Conservation (phyloP, 345 rosid genomes). For the Odontarrhena argentea region DNA sequence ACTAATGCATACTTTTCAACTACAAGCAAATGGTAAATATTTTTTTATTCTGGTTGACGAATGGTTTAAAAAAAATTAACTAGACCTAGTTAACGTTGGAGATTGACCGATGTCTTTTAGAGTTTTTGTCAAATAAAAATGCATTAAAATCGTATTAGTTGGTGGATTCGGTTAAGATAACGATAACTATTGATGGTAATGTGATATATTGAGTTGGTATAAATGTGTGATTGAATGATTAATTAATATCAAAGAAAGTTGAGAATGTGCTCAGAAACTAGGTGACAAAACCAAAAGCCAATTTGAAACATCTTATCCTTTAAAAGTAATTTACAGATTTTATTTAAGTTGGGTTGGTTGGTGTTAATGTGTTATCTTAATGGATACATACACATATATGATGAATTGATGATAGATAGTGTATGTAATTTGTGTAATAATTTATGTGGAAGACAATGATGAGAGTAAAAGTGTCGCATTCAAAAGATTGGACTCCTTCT, state of each 20-base stretch:
- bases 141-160: conserved; percentile 10
- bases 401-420: not conserved
- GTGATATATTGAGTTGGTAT: conserved; percentile 4
- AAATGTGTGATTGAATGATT: not conserved
- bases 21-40: not conserved
- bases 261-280: conserved; percentile 30
- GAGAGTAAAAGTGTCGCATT: conserved; percentile 38
- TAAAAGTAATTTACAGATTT: not conserved
- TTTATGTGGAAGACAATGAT: conserved; percentile 37
- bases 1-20: not conserved
- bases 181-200: conserved; percentile 14
- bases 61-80: not conserved
- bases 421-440: conserved; percentile 7
- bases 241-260: conserved; percentile 19
- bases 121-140: not conserved
- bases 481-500: conserved; percentile 25
- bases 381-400: not conserved
- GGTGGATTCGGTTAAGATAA: conserved; percentile 28
- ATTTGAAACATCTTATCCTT: conserved; percentile 26
- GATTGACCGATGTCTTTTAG: not conserved
- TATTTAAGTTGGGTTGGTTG: conserved; percentile 19
- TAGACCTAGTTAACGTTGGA: not conserved
- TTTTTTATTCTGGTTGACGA: no score
- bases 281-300: conserved; percentile 28
- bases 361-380: conserved; percentile 3